Evolutionary conservation across 352 stramenopile genomes (phyloP).

Genomic region (Globisporangium echinulatum): DNA sequence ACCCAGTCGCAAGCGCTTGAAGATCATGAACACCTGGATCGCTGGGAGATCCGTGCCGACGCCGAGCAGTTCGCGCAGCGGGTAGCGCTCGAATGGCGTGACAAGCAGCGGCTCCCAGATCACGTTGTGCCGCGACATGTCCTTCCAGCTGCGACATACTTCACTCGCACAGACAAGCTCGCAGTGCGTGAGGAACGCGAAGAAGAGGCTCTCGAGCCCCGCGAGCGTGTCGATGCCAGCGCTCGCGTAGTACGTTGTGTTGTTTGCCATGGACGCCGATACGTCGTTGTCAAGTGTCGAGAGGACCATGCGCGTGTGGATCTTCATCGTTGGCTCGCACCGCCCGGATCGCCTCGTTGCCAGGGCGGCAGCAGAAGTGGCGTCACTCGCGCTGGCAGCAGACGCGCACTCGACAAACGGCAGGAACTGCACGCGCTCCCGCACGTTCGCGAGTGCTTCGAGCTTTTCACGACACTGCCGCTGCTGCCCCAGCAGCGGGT

Average conservation of each 20-base stretch:
- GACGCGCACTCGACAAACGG: slow-evolving; percentile 1
- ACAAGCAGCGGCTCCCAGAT: slow-evolving; percentile 67
- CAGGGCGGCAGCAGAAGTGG: not conserved
- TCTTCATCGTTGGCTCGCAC: slow-evolving; percentile 27
- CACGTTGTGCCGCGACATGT: slow-evolving; percentile 41
- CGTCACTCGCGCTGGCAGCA: no score
- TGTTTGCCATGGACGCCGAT: no score
- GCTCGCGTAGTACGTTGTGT: not conserved
- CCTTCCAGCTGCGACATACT: slow-evolving; percentile 54
- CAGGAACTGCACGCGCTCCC: slow-evolving; percentile 40
- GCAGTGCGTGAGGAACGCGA: slow-evolving; percentile 39
- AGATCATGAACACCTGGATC: slow-evolving; percentile 75
- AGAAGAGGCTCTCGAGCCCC: slow-evolving; percentile 54
- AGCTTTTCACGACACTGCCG: slow-evolving; percentile 56
- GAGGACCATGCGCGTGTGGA: slow-evolving; percentile 51
- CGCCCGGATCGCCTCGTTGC: not conserved
- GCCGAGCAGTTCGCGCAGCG: slow-evolving; percentile 49
- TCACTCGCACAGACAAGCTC: slow-evolving; percentile 40
- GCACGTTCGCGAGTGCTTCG: slow-evolving; percentile 41
- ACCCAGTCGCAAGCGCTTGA: slow-evolving; percentile 34
- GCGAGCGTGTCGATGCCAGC: slow-evolving; percentile 44
- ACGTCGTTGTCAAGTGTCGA: slow-evolving; percentile 24
- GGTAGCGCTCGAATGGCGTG: slow-evolving; percentile 53
- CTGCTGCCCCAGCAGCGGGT: slow-evolving; percentile 54
- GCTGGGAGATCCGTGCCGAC: slow-evolving; percentile 37